Evolutionary conservation across 768 basidiomycete species (phyloP).

Genomic region (Psilocybe cubensis): DNA sequence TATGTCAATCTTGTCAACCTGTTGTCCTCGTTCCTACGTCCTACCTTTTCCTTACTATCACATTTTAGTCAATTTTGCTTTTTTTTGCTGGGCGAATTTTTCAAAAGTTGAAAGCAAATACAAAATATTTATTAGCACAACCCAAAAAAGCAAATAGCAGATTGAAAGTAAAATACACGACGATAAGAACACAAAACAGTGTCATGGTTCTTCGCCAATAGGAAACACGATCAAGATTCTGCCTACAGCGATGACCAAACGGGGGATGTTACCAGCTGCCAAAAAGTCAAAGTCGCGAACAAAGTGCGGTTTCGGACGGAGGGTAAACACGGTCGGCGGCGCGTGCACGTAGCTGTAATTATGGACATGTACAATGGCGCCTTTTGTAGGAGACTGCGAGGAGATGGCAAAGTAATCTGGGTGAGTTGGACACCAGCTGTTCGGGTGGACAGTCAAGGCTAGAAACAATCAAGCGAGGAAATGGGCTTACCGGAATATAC

Average conservation of each 20-base stretch:
- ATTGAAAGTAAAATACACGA: not conserved
- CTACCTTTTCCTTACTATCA: not conserved
- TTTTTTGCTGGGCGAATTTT: not conserved
- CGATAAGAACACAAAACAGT: not conserved
- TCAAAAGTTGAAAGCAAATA: not conserved
- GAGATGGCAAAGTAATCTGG: conserved; percentile 82
- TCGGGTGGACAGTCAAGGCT: not conserved
- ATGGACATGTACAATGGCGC: conserved; percentile 73
- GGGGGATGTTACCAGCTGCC: conserved; percentile 57
- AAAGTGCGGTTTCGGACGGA: conserved; percentile 65
- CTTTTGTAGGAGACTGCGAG: conserved; percentile 56
- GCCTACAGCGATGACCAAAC: conserved; percentile 71
- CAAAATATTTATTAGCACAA: not conserved
- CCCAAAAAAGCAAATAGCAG: no score
- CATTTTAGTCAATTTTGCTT: not conserved
- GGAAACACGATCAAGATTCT: conserved; percentile 60
- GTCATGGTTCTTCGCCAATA: conserved; percentile 61
- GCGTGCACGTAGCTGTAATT: conserved; percentile 67
- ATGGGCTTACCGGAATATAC: conserved; percentile 62
- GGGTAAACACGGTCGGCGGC: conserved; percentile 59
- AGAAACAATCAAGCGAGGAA: not conserved
- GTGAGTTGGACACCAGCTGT: conserved; percentile 78
- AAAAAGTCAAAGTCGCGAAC: conserved; percentile 83
- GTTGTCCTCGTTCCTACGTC: no score
- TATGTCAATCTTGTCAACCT: not conserved